Evolutionary conservation across 2,329 filamentous ascomycete species (phyloP).

Genomic region (Aspergillus pseudoterreus): DNA sequence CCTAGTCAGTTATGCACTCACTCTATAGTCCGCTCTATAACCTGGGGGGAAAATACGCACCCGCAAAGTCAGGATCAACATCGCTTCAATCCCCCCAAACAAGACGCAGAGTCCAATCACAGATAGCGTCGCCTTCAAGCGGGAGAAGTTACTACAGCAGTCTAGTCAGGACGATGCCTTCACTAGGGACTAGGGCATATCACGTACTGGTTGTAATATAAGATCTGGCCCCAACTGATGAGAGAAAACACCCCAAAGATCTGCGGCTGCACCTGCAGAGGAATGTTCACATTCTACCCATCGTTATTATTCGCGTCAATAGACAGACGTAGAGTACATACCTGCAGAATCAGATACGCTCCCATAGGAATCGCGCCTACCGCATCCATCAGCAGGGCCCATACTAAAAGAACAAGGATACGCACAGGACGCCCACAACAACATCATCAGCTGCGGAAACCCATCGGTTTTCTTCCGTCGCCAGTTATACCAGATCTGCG

Average conservation of each 20-base stretch:
- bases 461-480: conserved; percentile 59
- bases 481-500: conserved; percentile 61
- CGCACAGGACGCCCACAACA: conserved; percentile 58
- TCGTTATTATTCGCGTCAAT: neutral
- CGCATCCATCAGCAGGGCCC: neutral
- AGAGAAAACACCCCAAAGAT: conserved; percentile 50
- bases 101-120: conserved; percentile 39
- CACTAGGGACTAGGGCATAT: too few relatives aligned
- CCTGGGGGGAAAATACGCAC: conserved; percentile 15
- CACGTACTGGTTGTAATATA: conserved; percentile 49
- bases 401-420: neutral
- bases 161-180: conserved; percentile 1
- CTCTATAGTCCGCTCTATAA: too few relatives aligned
- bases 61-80: conserved; percentile 55
- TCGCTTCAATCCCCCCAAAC: conserved; percentile 54
- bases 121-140: conserved; percentile 45
- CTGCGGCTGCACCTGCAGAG: conserved; percentile 54
- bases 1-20: neutral
- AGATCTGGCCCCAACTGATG: conserved; percentile 51
- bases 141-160: conserved; percentile 30
- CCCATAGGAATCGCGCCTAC: conserved; percentile 48
- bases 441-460: conserved; percentile 58
- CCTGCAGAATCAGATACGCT: conserved; percentile 51
- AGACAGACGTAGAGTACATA: conserved; percentile 10
- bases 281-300: conserved; percentile 51